Evolutionary conservation across 2,329 filamentous ascomycete genomes (phyloP), one percentile per base, ranked within the genome.

Genomic region (Colletotrichum kahawae): DNA sequence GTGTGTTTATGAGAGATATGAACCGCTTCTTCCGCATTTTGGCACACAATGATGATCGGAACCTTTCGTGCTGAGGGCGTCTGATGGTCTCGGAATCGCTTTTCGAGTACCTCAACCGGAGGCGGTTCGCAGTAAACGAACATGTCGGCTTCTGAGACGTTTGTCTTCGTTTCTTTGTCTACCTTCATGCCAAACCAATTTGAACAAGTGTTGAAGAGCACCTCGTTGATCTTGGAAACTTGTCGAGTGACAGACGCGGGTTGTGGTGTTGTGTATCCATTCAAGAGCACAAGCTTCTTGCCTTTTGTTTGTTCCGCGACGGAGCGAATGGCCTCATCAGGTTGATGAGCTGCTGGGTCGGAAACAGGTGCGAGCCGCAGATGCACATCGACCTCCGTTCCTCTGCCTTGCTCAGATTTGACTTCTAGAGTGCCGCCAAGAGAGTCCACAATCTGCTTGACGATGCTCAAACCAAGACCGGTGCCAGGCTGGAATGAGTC

Each of bases 401-500:
- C 92, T 48, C 87, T 84, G 3, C 87, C 87, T 12, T 86, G 83
- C 68, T 89, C 85, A 65, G 87, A 91, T 36, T 85, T 86, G 38
- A 94, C 87, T 10, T 90, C 86, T 57, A 94, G 90, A 8, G 84
- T 87, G 1, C 92, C 92, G 33, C 88, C 87, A 1, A 94, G 83
- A 31, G 90, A 88, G 62, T 89, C 88, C 18, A 93, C 88, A 43
- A 94, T 90, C 67, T 87, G 86, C 51, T 88, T 87, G 29, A 94
- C 92, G 14, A 94, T 92, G 18, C 90, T 91, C 51, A 94, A 82
- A 0, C 92, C 92, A 0, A 94, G 83, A 0, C 92, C 92, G 1
- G 90, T 91, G 1, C 92, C 92, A 7, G 88, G 88, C 3, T 90
- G 88, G 21, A 94, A 82, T 0, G 87, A 85, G 71, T 93, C 89